Evolutionary conservation across 2,329 filamentous ascomycete genomes (phyloP).

Genomic region (Torrubiellomyces zombiae): DNA sequence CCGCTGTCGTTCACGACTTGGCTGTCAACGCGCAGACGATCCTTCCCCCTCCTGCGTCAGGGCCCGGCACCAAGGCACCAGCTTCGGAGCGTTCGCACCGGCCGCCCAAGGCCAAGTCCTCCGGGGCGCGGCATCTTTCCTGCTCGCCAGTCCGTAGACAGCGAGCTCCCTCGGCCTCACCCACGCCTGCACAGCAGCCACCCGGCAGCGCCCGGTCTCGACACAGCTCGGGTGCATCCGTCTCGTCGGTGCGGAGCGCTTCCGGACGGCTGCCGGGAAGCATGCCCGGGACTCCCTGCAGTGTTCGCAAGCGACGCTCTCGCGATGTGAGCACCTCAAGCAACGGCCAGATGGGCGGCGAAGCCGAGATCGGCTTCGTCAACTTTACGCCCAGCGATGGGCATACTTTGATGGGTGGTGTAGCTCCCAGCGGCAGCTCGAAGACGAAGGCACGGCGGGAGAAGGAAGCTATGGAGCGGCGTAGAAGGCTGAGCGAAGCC

Average conservation of each 20-base stretch:
- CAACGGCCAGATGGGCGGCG: constrained; percentile 11
- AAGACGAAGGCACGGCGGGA: constrained; percentile 93
- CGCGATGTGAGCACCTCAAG: constrained; percentile 14
- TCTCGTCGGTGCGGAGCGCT: constrained; percentile 17
- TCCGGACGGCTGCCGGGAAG: constrained; percentile 16
- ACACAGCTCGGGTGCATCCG: constrained; percentile 22
- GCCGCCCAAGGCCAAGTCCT: constrained; percentile 36
- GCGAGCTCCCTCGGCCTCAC: constrained; percentile 22
- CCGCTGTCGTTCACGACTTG: constrained; percentile 20
- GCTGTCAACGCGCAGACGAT: constrained; percentile 17
- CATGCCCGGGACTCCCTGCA: constrained; percentile 22
- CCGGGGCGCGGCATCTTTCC: constrained; percentile 31
- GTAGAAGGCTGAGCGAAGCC: constrained; percentile 49
- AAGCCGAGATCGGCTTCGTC: constrained; percentile 47
- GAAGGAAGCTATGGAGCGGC: constrained; percentile 67
- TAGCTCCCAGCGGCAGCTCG: constrained; percentile 76
- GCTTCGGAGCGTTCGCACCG: constrained; percentile 22
- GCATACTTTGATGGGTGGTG: constrained; percentile 65
- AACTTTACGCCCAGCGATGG: constrained; percentile 80
- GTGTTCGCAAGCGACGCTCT: constrained; percentile 22
- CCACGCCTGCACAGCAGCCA: constrained; percentile 18
- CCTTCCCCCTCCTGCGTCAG: constrained; percentile 14
- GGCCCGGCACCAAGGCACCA: constrained; percentile 3
- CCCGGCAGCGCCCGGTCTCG: constrained; percentile 13
- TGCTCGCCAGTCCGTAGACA: constrained; percentile 25